These are phyloP conservation scores for Lachancea thermotolerans DNA, from an alignment of 805 yeast genomes.

Conservation along the genomic window DNA sequence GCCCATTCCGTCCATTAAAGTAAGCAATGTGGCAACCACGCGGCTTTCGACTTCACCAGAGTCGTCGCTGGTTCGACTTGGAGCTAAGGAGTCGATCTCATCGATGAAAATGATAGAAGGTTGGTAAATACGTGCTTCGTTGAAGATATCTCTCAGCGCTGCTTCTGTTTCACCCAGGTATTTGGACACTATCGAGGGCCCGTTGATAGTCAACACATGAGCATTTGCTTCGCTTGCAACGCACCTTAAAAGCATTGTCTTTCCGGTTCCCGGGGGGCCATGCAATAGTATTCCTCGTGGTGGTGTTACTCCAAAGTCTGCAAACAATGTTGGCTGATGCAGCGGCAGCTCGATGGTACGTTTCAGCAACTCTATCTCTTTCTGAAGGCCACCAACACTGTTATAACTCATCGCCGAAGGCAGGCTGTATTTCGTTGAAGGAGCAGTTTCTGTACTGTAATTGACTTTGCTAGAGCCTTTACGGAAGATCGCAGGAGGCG, in stretches of 20 bases:
- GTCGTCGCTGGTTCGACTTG: conserved; percentile 76
- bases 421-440: conserved; percentile 37
- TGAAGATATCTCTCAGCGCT: conserved; percentile 71
- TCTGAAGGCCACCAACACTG: conserved; percentile 70
- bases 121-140: conserved; percentile 78
- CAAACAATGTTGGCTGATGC: conserved; percentile 65
- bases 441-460: conserved; percentile 21
- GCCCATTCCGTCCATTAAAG: conserved; percentile 74
- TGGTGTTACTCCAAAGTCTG: conserved; percentile 82
- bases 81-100: conserved; percentile 89
- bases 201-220: conserved; percentile 79
- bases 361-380: conserved; percentile 54
- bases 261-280: conserved; percentile 98
- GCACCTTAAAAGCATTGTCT: conserved; percentile 78
- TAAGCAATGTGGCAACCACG: conserved; percentile 81
- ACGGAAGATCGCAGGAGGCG: conserved; percentile 44
- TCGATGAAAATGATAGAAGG: conserved; percentile 88
- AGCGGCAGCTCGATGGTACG: conserved; percentile 76
- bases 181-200: conserved; percentile 87
- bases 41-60: conserved; percentile 86
- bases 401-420: conserved; percentile 41
- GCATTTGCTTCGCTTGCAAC: conserved; percentile 74
- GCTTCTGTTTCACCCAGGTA: conserved; percentile 93
- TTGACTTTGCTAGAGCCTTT: conserved; percentile 29
- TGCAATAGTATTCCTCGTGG: conserved; percentile 90